Base-by-base conservation (phyloP, 2,329 filamentous ascomycete genomes). In the Colletotrichum sp. region DNA sequence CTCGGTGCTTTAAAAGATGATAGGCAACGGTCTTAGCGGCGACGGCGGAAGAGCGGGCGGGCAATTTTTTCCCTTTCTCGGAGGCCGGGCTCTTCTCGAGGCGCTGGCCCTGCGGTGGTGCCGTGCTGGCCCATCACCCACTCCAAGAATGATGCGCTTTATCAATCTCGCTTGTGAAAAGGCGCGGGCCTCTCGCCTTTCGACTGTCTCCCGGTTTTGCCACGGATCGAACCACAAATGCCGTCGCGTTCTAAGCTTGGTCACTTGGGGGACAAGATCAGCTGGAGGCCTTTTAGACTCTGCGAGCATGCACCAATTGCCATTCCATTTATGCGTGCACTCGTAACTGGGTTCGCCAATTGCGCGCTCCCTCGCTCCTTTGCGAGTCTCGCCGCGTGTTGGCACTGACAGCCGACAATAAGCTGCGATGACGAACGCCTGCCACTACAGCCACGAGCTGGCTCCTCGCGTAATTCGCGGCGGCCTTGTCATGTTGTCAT, bases 151-250 rank as follows among this genome's bases (percentile, higher is more conserved):
- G 74, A 76, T 76, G 74, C 74, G 70, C 57, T 59, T 75, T 71
- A 75, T 71, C 75, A 77, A 77, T 77, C 75, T 77, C 75, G 75
- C 75, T 77, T 77, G 75, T 76, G 72, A 57, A 55, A 71, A 77
- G 75, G 36, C 71, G 74, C 74, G 74, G 74, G 59, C 70, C 74
- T 76, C 65, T 74, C 59, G 70, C 74, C 74, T 74, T 74, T 76
- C 74, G 74, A 76, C 74, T 15, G 74, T 76, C 74, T 74, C 74
- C 70, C 74, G 74, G 74, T 76, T 74, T 76, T 66, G 74, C 64
- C 70, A 74, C 65, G 28, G 71, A 76, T 74, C 74, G 74, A 74
- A 76, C 74, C 74, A 76, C 74, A 75, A 71, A 32, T 59, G 59
- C 39, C 60, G 67, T 44, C 21, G 36, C 63, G 15, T 30, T 49